A percentile compares a stretch with the other conserved stretches of the same genome.
Conservation (phyloP, 345 rosid species). For the Trapa bicornis region DNA sequence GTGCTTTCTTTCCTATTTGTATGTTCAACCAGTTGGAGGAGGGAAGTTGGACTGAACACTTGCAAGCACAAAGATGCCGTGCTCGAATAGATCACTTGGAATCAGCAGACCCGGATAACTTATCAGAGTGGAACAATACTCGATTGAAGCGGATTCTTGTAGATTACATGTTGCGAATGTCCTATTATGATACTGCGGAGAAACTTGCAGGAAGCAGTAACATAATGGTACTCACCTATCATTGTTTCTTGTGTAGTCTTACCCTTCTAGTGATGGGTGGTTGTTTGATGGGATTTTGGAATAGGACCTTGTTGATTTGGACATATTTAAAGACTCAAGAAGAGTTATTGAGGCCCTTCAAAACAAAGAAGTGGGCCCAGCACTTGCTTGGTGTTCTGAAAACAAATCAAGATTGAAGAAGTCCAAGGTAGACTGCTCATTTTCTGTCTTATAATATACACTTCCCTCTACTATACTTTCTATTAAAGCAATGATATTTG, state of each 20-base stretch:
- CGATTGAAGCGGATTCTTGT: slow-evolving; percentile 78
- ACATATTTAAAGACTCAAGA: slow-evolving; percentile 79
- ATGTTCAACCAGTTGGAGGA: slow-evolving; percentile 57
- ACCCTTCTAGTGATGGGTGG: neutral
- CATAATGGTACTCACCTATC: slow-evolving; percentile 37
- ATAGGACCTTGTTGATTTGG: slow-evolving; percentile 94
- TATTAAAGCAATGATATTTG: neutral
- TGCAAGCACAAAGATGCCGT: slow-evolving; percentile 83
- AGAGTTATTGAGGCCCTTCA: slow-evolving; percentile 79
- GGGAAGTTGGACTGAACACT: slow-evolving; percentile 56
- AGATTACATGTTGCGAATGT: slow-evolving; percentile 90
- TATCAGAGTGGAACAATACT: slow-evolving; percentile 62
- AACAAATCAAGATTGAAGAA: slow-evolving; percentile 85
- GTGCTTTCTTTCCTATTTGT: neutral
- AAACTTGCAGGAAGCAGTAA: slow-evolving; percentile 66
- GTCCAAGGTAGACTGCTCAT: slow-evolving; percentile 46
- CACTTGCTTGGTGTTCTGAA: slow-evolving; percentile 86
- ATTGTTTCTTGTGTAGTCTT: neutral
- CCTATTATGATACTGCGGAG: slow-evolving; percentile 65
- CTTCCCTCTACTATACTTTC: neutral
- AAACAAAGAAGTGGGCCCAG: slow-evolving; percentile 70
- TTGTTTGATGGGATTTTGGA: slow-evolving; percentile 5
- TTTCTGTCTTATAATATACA: neutral
- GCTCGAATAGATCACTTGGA: slow-evolving; percentile 85
- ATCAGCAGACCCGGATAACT: slow-evolving; percentile 56